A percentile compares a stretch with the other conserved stretches of the same genome.
These are phyloP conservation scores for Phialocephala subalpina DNA, from an alignment of 2,329 filamentous ascomycete species.

Conservation along the genomic window DNA sequence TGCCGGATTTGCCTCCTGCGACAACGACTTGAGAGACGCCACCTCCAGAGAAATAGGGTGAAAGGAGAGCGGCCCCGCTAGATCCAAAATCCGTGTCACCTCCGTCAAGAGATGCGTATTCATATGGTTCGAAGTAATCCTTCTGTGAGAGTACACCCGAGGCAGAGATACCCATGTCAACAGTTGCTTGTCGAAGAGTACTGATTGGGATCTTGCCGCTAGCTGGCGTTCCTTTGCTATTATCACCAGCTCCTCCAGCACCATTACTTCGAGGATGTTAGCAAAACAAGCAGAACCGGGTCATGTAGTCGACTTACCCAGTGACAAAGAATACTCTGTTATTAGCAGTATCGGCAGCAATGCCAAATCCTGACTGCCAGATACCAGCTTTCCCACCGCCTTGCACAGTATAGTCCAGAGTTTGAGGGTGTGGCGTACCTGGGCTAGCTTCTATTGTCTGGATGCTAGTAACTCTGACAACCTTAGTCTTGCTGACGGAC, in stretches of 20 bases:
- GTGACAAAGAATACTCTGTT: conserved; percentile 22
- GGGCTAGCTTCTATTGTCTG: conserved; percentile 1
- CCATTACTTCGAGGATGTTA: not conserved
- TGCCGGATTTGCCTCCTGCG: conserved; percentile 19
- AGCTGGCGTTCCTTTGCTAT: conserved; percentile 10
- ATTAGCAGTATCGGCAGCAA: conserved; percentile 10
- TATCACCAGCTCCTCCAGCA: conserved; percentile 4
- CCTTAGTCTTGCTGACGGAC: conserved; percentile 15
- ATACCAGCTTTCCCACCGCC: conserved; percentile 22
- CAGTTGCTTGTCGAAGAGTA: conserved; percentile 17
- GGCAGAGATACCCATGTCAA: conserved; percentile 7
- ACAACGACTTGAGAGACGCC: conserved; percentile 14
- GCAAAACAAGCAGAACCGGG: not conserved
- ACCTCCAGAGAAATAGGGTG: conserved; percentile 9
- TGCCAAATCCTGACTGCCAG: conserved; percentile 16
- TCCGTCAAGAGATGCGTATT: conserved; percentile 15
- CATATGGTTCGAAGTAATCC: conserved; percentile 23
- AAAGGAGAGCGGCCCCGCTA: conserved; percentile 14
- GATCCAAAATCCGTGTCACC: conserved; percentile 21
- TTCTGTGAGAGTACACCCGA: conserved; percentile 3
- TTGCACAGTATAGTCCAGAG: not conserved
- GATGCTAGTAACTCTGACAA: conserved; percentile 7
- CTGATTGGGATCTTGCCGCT: conserved; percentile 10
- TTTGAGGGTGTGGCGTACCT: not conserved
- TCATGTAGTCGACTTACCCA: not conserved